Evolutionary conservation across 2,329 filamentous ascomycete genomes (phyloP).

Genomic region (Claviceps sp.): DNA sequence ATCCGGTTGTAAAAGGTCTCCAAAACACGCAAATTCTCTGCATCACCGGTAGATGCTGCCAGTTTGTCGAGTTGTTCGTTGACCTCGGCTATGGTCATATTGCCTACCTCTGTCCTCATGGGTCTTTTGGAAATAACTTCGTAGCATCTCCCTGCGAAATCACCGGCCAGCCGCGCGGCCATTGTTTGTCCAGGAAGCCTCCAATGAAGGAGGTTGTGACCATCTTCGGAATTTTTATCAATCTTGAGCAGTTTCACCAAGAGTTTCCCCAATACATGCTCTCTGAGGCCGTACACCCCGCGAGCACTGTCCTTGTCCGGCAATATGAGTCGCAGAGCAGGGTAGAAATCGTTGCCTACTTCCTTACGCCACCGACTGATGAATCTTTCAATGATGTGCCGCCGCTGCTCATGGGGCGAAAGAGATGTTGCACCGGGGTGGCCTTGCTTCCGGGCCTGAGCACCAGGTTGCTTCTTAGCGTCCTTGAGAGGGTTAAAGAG

Average conservation of each 20-base stretch:
- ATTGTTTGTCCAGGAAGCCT: constrained; percentile 65
- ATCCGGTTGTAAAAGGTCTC: constrained; percentile 76
- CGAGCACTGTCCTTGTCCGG: constrained; percentile 88
- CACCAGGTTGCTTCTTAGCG: constrained; percentile 60
- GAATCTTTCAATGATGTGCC: constrained; percentile 73
- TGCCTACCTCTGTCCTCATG: constrained; percentile 57
- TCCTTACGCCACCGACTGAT: constrained; percentile 76
- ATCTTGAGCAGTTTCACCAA: constrained; percentile 91
- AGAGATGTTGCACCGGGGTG: constrained; percentile 44
- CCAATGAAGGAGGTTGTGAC: constrained; percentile 76
- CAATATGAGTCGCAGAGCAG: constrained; percentile 79
- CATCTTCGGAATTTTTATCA: constrained; percentile 80
- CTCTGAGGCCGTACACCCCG: constrained; percentile 87
- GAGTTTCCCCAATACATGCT: constrained; percentile 78
- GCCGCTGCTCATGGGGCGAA: constrained; percentile 64
- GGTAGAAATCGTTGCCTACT: constrained; percentile 86
- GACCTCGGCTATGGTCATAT: constrained; percentile 79
- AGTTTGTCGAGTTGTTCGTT: constrained; percentile 75
- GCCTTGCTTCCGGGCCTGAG: constrained; percentile 42
- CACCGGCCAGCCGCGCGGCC: constrained; percentile 58
- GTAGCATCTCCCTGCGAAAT: constrained; percentile 82
- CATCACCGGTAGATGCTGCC: constrained; percentile 61
- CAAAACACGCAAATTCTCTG: constrained; percentile 72
- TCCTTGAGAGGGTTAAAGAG: constrained; percentile 74
- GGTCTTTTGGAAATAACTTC: constrained; percentile 77